These are phyloP conservation scores for Capsicum baccatum DNA, from an alignment of 257 asterid genomes.

Conservation along the genomic window DNA sequence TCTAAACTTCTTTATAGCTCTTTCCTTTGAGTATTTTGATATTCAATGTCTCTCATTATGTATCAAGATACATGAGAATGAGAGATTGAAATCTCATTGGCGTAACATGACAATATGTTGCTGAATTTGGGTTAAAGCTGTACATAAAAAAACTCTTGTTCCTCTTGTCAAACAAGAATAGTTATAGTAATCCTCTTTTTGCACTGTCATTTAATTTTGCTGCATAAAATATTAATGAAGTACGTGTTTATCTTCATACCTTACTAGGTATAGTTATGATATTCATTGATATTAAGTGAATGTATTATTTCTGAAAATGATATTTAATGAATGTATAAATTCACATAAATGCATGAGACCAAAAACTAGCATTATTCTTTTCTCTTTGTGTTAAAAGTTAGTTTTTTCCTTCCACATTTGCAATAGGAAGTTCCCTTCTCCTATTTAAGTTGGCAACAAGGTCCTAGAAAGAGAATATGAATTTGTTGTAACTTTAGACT, in stretches of 20 bases:
- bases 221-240: no score
- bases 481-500: not conserved
- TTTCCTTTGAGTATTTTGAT: not conserved
- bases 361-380: no score
- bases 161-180: not conserved
- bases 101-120: not conserved
- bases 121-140: not conserved
- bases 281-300: no score
- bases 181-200: no score
- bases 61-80: constrained; percentile 17
- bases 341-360: no score
- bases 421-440: not conserved
- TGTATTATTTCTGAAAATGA: no score
- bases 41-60: not conserved
- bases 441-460: not conserved
- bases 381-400: no score
- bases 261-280: no score
- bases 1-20: no score
- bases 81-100: not conserved
- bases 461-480: not conserved
- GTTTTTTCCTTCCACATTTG: not conserved
- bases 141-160: not conserved
- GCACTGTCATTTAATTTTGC: no score
- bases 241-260: no score
- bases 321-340: no score